These are phyloP conservation scores for Ganoderma boninense DNA, from an alignment of 1,284 basidiomycete genomes.

Conservation along the genomic window DNA sequence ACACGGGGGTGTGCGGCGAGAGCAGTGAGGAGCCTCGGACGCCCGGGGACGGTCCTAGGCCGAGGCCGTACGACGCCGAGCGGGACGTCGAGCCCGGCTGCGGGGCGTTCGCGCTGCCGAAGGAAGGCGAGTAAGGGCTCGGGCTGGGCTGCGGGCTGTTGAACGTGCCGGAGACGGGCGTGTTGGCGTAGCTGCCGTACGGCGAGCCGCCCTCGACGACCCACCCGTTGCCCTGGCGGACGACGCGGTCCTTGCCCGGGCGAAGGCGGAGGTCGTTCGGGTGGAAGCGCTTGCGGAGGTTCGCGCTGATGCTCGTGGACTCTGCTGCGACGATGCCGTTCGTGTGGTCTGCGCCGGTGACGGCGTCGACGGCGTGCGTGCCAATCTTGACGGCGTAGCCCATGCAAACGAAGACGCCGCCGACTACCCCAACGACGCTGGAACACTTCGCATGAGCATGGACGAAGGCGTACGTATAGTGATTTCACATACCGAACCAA, in stretches of 20 bases:
- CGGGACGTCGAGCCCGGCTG: slow-evolving; percentile 39
- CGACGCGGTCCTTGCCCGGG: slow-evolving; percentile 39
- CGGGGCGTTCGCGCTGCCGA: slow-evolving; percentile 38
- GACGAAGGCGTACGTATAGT: background rate
- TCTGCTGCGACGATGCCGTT: slow-evolving; percentile 71
- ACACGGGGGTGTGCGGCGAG: slow-evolving; percentile 19
- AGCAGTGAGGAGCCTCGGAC: slow-evolving; percentile 20
- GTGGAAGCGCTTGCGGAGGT: slow-evolving; percentile 54
- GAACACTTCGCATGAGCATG: background rate
- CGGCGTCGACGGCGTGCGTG: slow-evolving; percentile 70
- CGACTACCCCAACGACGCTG: slow-evolving; percentile 80
- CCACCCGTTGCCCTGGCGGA: slow-evolving; percentile 54
- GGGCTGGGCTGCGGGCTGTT: slow-evolving; percentile 40
- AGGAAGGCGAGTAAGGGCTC: slow-evolving; percentile 35
- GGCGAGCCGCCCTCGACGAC: slow-evolving; percentile 51
- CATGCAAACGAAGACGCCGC: slow-evolving; percentile 83
- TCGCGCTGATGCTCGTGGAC: slow-evolving; percentile 57
- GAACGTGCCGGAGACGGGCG: slow-evolving; percentile 47
- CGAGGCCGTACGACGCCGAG: slow-evolving; percentile 38
- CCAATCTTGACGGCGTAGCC: slow-evolving; percentile 79
- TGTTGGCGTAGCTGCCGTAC: slow-evolving; percentile 48
- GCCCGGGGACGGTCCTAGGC: slow-evolving; percentile 42
- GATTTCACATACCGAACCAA: slow-evolving; percentile 73
- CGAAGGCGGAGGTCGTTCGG: slow-evolving; percentile 56
- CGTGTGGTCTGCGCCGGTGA: slow-evolving; percentile 66